Evolutionary conservation across 257 asterid genomes (phyloP).

Genomic region (Agastache rugosa): DNA sequence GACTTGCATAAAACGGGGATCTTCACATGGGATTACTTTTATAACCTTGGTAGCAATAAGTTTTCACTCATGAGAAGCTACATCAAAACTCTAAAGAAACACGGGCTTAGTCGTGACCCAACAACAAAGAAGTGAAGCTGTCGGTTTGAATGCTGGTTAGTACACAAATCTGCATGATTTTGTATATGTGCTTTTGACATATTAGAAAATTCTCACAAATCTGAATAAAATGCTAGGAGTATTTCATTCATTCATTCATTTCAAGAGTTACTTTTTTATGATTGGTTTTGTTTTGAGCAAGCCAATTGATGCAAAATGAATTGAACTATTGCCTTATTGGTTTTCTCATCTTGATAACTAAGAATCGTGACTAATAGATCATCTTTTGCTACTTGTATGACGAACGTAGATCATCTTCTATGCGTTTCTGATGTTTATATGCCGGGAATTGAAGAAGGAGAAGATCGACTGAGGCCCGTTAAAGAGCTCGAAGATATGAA

Average conservation of each 20-base stretch:
- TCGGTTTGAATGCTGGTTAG: background rate
- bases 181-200: background rate
- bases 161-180: background rate
- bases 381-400: background rate
- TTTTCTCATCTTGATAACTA: background rate
- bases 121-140: conserved; percentile 54
- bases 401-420: background rate
- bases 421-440: background rate
- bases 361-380: background rate
- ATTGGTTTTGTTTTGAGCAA: background rate
- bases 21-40: conserved; percentile 85
- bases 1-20: conserved; percentile 91
- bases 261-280: background rate
- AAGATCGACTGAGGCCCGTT: background rate
- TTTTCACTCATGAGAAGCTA: conserved; percentile 77
- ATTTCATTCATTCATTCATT: background rate
- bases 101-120: conserved; percentile 82
- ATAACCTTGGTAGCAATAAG: conserved; percentile 81
- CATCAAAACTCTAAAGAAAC: conserved; percentile 67
- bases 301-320: background rate
- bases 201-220: background rate
- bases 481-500: background rate
- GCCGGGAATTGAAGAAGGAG: background rate
- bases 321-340: background rate
- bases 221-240: background rate